These are phyloP conservation scores for Penium margaritaceum DNA, from an alignment of 139 green algal species.

Conservation along the genomic window DNA sequence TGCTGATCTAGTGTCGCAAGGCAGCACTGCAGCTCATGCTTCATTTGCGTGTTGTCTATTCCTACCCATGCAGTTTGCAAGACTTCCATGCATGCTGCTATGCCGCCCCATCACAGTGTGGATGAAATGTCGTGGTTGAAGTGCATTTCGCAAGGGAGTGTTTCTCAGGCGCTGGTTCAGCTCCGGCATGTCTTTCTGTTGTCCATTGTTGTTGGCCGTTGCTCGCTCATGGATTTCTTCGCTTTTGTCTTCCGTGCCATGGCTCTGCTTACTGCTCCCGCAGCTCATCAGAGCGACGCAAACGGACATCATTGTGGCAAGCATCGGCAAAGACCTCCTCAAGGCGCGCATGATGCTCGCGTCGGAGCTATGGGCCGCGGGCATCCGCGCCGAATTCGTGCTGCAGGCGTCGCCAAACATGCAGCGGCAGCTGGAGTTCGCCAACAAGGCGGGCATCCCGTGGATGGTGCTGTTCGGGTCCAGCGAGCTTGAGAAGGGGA, in stretches of 20 bases:
- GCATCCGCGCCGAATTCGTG: slow-evolving; percentile 82
- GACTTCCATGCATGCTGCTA: too few relatives aligned
- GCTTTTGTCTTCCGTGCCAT: neutral
- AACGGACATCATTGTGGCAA: slow-evolving; percentile 74
- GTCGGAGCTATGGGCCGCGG: slow-evolving; percentile 68
- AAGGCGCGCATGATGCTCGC: slow-evolving; percentile 70
- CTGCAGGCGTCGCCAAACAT: slow-evolving; percentile 88
- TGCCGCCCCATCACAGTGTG: too few relatives aligned
- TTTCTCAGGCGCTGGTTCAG: too few relatives aligned
- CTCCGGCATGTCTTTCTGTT: too few relatives aligned
- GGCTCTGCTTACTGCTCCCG: neutral
- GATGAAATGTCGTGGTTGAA: too few relatives aligned
- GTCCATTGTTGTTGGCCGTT: neutral
- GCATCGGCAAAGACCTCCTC: slow-evolving; percentile 64
- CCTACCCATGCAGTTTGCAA: too few relatives aligned
- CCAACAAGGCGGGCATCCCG: slow-evolving; percentile 58
- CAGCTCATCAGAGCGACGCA: slow-evolving; percentile 64
- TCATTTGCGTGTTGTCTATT: too few relatives aligned
- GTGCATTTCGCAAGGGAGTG: too few relatives aligned
- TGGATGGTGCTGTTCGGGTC: slow-evolving; percentile 52
- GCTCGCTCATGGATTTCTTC: neutral
- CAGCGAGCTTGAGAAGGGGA: slow-evolving; percentile 60
- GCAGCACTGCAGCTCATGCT: too few relatives aligned
- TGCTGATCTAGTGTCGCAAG: too few relatives aligned
- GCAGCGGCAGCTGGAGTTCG: slow-evolving; percentile 71